A percentile compares a stretch with the other conserved stretches of the same genome.
Conservation (phyloP, 495 filamentous ascomycete species). For the Xylaria acuta region DNA sequence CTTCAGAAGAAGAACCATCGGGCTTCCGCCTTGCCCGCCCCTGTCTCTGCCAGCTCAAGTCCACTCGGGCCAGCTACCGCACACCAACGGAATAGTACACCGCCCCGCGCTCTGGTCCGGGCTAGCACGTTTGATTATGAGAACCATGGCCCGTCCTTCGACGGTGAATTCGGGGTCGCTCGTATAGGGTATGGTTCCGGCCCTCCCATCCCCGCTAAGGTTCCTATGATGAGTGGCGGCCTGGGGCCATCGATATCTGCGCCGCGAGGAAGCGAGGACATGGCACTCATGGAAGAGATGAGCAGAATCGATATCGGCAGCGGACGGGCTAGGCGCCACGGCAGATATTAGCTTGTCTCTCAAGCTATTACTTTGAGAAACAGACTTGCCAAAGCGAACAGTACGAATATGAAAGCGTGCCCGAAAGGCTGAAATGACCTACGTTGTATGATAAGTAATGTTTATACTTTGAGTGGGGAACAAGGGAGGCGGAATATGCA, state of each 20-base stretch:
- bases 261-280: constrained; percentile 52
- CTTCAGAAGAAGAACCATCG: constrained; percentile 66
- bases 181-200: constrained; percentile 39
- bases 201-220: constrained; percentile 78
- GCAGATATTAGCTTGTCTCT: constrained; percentile 33
- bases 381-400: constrained; percentile 7
- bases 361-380: not conserved
- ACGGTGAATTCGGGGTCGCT: constrained; percentile 30
- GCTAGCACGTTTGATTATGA: constrained; percentile 56
- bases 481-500: not conserved
- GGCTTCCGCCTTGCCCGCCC: constrained; percentile 46
- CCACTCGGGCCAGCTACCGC: constrained; percentile 53
- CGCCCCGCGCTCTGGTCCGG: constrained; percentile 47
- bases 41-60: constrained; percentile 47
- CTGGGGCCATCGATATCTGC: constrained; percentile 36
- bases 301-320: constrained; percentile 81
- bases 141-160: constrained; percentile 47
- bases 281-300: constrained; percentile 79
- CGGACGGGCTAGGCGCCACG: constrained; percentile 47
- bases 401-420: constrained; percentile 3
- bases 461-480: not conserved
- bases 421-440: constrained; percentile 4
- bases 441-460: constrained; percentile 29
- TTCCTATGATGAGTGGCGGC: constrained; percentile 63
- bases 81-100: constrained; percentile 50